Evolutionary conservation across 176 grass and related monocot species (phyloP).

Genomic region (Chrysopogon serrulatus): DNA sequence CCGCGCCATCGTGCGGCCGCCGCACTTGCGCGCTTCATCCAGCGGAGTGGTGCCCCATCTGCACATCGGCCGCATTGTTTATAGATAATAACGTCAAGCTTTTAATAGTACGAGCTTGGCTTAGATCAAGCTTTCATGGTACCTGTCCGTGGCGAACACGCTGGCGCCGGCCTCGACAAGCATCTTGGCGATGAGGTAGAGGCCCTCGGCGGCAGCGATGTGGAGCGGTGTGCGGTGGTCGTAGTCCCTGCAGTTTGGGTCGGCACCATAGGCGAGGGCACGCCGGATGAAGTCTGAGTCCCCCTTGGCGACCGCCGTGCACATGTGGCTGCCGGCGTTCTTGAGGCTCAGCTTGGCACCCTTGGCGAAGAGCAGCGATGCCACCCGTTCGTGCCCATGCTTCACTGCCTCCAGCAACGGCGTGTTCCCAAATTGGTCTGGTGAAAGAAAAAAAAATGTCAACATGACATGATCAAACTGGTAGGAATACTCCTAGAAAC

Average conservation of each 20-base stretch:
- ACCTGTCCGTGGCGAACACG: slow-evolving; percentile 76
- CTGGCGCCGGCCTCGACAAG: slow-evolving; percentile 81
- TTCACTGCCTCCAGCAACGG: slow-evolving; percentile 81
- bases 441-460: not conserved
- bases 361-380: slow-evolving; percentile 49
- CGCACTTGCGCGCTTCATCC: slow-evolving; percentile 71
- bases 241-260: slow-evolving; percentile 79
- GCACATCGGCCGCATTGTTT: not conserved
- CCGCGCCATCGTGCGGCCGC: slow-evolving; percentile 50
- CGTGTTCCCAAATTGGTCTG: slow-evolving; percentile 94
- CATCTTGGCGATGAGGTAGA: slow-evolving; percentile 74
- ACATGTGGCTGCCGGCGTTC: slow-evolving; percentile 68
- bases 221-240: slow-evolving; percentile 89
- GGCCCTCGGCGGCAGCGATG: slow-evolving; percentile 76
- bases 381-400: slow-evolving; percentile 69
- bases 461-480: not conserved
- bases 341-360: slow-evolving; percentile 65
- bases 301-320: slow-evolving; percentile 59
- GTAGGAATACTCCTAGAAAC: not conserved
- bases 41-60: slow-evolving; percentile 92
- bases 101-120: not conserved
- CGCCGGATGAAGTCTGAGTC: slow-evolving; percentile 79
- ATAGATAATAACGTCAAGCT: not conserved
- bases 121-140: not conserved
- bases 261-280: slow-evolving; percentile 55